Conservation (phyloP, 148 eudicot species). For the Chenopodium quinoa region DNA sequence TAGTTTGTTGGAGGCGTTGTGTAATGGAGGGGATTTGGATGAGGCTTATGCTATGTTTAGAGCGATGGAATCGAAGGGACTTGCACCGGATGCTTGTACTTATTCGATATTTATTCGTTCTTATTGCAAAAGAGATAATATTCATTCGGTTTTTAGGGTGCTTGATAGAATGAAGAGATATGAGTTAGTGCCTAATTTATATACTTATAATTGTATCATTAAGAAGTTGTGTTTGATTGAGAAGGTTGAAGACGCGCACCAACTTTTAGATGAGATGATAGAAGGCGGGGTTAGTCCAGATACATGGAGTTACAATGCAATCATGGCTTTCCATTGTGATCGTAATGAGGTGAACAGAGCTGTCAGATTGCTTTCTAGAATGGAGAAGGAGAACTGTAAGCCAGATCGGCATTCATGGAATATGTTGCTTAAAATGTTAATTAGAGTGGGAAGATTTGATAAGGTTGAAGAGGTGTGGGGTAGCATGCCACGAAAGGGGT, state of each 20-base stretch:
- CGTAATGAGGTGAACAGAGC: constrained; percentile 67
- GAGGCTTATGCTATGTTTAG: constrained; percentile 60
- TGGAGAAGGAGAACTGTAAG: constrained; percentile 50
- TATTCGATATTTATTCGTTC: constrained; percentile 76
- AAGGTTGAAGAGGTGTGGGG: constrained; percentile 58
- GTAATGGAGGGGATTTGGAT: constrained; percentile 58
- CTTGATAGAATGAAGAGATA: constrained; percentile 75
- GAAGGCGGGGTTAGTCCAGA: constrained; percentile 48
- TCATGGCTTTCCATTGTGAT: constrained; percentile 61
- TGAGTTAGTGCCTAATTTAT: constrained; percentile 65
- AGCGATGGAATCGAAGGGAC: constrained; percentile 50
- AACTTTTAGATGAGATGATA: constrained; percentile 68
- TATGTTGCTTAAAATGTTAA: constrained; percentile 73
- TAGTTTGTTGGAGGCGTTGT: constrained; percentile 60
- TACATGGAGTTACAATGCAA: constrained; percentile 72
- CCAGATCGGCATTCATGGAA: constrained; percentile 73
- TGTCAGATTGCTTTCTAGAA: constrained; percentile 46
- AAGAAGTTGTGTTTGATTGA: constrained; percentile 53
- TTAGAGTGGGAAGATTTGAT: constrained; percentile 67
- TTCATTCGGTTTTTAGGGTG: constrained; percentile 59
- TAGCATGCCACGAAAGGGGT: constrained; percentile 52
- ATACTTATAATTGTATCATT: constrained; percentile 62
- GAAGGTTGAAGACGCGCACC: constrained; percentile 64
- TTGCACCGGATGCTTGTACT: constrained; percentile 65
- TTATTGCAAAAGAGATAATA: constrained; percentile 53